Evolutionary conservation across 2,329 filamentous ascomycete species (phyloP), one percentile per base, ranked within the genome.

Genomic region (Aspergillus jensenii): DNA sequence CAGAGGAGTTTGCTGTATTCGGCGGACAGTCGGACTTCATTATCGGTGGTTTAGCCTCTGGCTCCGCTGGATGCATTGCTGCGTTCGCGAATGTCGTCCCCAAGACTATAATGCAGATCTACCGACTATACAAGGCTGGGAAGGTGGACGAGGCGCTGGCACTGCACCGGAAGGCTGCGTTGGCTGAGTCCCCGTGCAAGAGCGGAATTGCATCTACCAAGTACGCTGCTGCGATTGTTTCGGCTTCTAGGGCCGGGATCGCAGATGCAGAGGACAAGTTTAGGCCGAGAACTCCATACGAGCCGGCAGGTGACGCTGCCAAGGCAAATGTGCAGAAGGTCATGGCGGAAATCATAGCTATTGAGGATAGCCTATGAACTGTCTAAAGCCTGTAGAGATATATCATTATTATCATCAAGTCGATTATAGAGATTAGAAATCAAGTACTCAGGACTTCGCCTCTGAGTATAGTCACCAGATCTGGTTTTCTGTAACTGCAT

Each of bases 1-100:
- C 81, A 0, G 78, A 82, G 2, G 71, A 80, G 12, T 92, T 92
- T 68, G 83, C 87, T 1, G 83, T 86, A 0, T 91, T 85, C 66
- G 88, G 87, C 0, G 90, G 90, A 0, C 88, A 91, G 74, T 85
- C 84, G 1, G 89, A 91, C 67, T 91, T 89, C 69, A 71, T 91
- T 51, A 73, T 86, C n/a, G 82, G 79, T 2, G 83, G 82, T 0
- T 63, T 87, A 9, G 76, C 78, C 1, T 77, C 79, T 4, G 84
- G 84, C 0, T 79, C 76, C 19, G 78, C 80, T 1, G 84, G 84
- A 0, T 84, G 81, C 59, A 83, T 87, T 51, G 79, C 82, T 2
- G 83, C 80, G 1, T 86, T 86, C 66, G 81, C 79, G 27, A 86
- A 85, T 59, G 75, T 85, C 4, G 84, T 84, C 52, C 83, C 83